Conservation (phyloP, 2,329 filamentous ascomycete species). For the Claviceps sorghi region DNA sequence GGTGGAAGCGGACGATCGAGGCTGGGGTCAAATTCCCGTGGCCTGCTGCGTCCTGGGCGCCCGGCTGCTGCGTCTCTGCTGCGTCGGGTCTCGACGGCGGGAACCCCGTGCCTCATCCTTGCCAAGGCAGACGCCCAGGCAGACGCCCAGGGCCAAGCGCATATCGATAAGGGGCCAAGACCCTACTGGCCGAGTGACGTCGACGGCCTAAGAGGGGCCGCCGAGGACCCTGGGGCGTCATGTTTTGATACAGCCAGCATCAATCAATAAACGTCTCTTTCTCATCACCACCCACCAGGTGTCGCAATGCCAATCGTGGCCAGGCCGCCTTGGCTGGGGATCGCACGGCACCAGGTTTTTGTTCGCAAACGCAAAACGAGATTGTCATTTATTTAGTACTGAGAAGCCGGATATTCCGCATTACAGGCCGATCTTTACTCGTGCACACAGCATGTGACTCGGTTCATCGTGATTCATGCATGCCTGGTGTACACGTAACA, state of each 20-base stretch:
- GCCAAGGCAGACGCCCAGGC: too few species aligned
- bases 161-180: not conserved
- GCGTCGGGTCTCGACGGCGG: too few species aligned
- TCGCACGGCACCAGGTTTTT: too few species aligned
- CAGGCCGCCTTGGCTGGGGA: not conserved
- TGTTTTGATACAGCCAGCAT: too few species aligned
- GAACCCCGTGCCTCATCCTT: too few species aligned
- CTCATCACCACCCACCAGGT: not conserved
- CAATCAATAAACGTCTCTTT: not conserved
- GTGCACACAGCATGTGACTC: not conserved
- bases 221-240: too few species aligned
- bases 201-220: not conserved
- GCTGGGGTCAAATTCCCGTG: too few species aligned
- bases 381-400: not conserved
- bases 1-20: not conserved
- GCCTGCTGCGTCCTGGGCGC: too few species aligned
- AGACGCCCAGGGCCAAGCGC: too few species aligned
- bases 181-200: not conserved
- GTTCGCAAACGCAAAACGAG: too few species aligned
- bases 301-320: not conserved
- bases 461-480: not conserved
- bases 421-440: not conserved
- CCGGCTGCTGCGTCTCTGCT: too few species aligned
- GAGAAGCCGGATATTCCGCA: not conserved
- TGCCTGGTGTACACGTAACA: not conserved